A percentile compares a stretch with the other conserved stretches of the same genome.
Conservation (phyloP, 371 early-diverging fungal species). For the Rhizomucor miehei region DNA sequence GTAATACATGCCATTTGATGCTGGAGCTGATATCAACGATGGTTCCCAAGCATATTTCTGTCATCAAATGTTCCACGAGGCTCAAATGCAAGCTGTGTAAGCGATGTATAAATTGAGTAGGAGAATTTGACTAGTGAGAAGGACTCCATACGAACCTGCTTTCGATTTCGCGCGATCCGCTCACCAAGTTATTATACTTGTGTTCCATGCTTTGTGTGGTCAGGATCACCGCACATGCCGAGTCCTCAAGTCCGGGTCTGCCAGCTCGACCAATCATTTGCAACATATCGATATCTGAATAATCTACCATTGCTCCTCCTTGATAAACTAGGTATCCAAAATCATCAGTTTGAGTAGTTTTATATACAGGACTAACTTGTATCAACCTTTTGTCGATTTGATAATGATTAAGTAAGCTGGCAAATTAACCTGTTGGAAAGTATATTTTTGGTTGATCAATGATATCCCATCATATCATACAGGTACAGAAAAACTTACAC, state of each 20-base stretch:
- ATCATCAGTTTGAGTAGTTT: not conserved
- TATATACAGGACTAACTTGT: not conserved
- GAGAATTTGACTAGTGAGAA: not conserved
- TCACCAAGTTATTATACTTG: conserved; percentile 56
- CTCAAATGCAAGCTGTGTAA: conserved; percentile 59
- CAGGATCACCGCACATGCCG: conserved; percentile 77
- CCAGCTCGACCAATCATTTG: conserved; percentile 97
- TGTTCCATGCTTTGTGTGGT: conserved; percentile 53
- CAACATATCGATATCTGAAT: conserved; percentile 68
- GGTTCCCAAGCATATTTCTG: conserved; percentile 78
- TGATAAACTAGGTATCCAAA: conserved; percentile 52
- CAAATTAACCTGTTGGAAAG: conserved; percentile 67
- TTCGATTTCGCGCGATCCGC: conserved; percentile 60
- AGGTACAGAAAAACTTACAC: no score
- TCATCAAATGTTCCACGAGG: conserved; percentile 78
- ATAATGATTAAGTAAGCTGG: conserved; percentile 91
- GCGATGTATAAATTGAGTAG: not conserved
- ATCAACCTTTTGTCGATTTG: conserved; percentile 58
- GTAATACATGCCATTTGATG: conserved; percentile 55
- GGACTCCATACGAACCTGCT: conserved; percentile 50
- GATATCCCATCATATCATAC: no score
- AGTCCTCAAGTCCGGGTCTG: conserved; percentile 80
- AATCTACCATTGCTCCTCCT: conserved; percentile 55
- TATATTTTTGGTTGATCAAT: no score
- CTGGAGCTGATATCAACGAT: conserved; percentile 54